These are phyloP conservation scores for Fusarium sp. DNA, from an alignment of 2,329 filamentous ascomycete species.

Conservation along the genomic window DNA sequence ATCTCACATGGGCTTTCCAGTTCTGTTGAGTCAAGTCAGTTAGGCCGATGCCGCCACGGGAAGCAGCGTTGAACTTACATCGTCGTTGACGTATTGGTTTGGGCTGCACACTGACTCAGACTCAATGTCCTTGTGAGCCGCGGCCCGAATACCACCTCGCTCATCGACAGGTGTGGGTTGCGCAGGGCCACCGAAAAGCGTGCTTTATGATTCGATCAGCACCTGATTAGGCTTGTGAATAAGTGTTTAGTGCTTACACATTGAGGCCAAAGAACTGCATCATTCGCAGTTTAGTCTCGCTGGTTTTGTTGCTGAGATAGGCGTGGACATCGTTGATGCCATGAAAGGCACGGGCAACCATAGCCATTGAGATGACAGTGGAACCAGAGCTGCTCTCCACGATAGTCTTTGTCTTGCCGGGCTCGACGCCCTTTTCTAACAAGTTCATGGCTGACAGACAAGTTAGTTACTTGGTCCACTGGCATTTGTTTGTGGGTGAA, in stretches of 20 bases:
- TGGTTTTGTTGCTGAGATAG: conserved; percentile 66
- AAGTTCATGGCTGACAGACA: conserved; percentile 60
- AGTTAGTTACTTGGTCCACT: conserved; percentile 22
- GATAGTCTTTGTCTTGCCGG: conserved; percentile 65
- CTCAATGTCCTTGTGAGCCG: conserved; percentile 51
- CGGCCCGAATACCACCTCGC: conserved; percentile 51
- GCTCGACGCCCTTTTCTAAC: conserved; percentile 61
- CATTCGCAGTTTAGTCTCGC: conserved; percentile 51
- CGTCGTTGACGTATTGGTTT: conserved; percentile 55
- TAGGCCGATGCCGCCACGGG: not conserved
- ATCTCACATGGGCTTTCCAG: conserved; percentile 69
- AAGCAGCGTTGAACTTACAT: conserved; percentile 36
- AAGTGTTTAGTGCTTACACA: conserved; percentile 45
- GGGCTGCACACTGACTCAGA: conserved; percentile 50
- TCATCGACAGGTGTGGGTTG: conserved; percentile 54
- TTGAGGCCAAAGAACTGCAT: conserved; percentile 55
- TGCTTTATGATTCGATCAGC: conserved; percentile 40
- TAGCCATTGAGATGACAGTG: conserved; percentile 71
- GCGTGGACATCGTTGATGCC: conserved; percentile 60
- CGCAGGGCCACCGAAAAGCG: conserved; percentile 53
- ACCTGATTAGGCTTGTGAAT: not conserved
- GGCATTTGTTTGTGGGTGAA: not conserved
- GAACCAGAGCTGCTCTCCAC: conserved; percentile 75
- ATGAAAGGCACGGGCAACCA: conserved; percentile 53
- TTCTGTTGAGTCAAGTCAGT: conserved; percentile 54